These are phyloP conservation scores for Tympanopsis confertula DNA, from an alignment of 2,329 filamentous ascomycete genomes.

Conservation along the genomic window DNA sequence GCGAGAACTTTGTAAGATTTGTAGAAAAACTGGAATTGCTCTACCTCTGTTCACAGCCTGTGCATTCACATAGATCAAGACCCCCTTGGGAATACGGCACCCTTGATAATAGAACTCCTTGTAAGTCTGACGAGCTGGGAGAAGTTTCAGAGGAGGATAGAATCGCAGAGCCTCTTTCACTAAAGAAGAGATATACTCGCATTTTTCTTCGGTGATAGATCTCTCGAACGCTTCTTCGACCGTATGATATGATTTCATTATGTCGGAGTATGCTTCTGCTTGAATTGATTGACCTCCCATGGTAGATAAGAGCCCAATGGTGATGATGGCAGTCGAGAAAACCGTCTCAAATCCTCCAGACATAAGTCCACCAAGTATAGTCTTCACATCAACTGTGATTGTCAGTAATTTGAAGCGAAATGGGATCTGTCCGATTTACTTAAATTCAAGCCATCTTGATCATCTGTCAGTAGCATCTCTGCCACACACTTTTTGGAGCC, in stretches of 20 bases:
- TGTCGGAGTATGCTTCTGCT: constrained; percentile 5
- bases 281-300: constrained; percentile 5
- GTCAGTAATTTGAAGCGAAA: too few species aligned
- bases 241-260: constrained; percentile 4
- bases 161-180: constrained; percentile 6
- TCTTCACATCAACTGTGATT: constrained; percentile 5
- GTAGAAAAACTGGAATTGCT: too few species aligned
- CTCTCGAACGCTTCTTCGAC: constrained; percentile 6
- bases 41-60: too few species aligned
- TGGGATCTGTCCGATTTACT: too few species aligned
- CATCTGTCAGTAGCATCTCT: constrained; percentile 1
- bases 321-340: constrained; percentile 7
- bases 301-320: constrained; percentile 5
- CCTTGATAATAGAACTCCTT: too few species aligned
- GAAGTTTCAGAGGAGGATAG: too few species aligned
- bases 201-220: constrained; percentile 6
- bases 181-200: constrained; percentile 4
- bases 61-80: too few species aligned
- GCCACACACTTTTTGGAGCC: constrained; percentile 1
- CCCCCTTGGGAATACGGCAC: too few species aligned
- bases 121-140: too few species aligned
- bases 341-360: constrained; percentile 8
- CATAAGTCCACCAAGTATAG: constrained; percentile 8
- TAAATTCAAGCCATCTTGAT: constrained; percentile 1
- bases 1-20: too few species aligned